A percentile compares a stretch with the other conserved stretches of the same genome.
phyloP scores from a whole-genome alignment of 257 asterid genomes.

The Nicotiana attenuata region DNA sequence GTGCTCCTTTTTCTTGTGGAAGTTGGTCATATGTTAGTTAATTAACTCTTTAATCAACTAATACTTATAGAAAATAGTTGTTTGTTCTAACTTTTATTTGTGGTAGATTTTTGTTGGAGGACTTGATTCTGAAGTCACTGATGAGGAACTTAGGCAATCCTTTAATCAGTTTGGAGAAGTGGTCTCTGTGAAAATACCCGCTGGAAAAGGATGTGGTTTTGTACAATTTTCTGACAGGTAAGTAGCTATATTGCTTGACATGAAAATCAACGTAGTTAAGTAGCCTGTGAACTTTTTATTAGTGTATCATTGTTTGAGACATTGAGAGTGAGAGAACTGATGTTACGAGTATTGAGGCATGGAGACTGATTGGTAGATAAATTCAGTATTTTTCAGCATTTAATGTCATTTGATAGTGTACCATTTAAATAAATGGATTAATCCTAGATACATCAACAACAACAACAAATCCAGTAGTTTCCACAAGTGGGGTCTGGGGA shows the following conservation, averaged over 20 bases:
- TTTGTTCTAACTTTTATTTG: background rate
- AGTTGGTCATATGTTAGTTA: conserved; percentile 1
- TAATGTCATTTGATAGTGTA: background rate
- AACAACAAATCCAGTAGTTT: no score
- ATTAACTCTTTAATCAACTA: background rate
- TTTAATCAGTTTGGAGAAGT: conserved; percentile 85
- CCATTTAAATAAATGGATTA: background rate
- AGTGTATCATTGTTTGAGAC: background rate
- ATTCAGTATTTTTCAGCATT: background rate
- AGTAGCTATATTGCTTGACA: background rate
- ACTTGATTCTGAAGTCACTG: conserved; percentile 87
- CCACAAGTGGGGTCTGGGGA: no score
- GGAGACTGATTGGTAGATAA: background rate
- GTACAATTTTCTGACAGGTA: conserved; percentile 84
- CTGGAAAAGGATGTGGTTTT: conserved; percentile 97
- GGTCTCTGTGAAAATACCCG: conserved; percentile 82
- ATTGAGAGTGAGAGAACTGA: background rate
- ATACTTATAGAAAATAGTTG: background rate
- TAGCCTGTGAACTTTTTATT: background rate
- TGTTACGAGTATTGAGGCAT: background rate
- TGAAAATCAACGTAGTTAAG: background rate
- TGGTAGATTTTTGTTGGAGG: conserved; percentile 49
- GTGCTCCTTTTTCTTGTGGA: conserved; percentile 27
- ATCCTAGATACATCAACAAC: background rate
- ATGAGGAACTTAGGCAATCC: conserved; percentile 77